Evolutionary conservation across 768 basidiomycete species (phyloP), one percentile per base, ranked within the genome.

Genomic region (Mycena belliarum): DNA sequence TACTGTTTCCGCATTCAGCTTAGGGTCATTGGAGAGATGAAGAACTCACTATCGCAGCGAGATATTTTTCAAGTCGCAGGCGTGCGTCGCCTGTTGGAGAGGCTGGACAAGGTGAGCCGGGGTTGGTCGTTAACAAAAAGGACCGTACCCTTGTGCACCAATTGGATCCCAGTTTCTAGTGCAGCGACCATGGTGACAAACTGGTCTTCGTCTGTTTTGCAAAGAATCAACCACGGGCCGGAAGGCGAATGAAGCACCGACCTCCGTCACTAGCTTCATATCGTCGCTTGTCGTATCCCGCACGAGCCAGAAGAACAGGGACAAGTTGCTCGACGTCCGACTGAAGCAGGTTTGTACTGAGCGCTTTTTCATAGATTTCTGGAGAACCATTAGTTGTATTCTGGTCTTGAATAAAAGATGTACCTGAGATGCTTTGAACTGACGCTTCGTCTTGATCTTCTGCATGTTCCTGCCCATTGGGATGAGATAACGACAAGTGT

Each of bases 31-130:
- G 15, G 23, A 33, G 26, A n/a, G 2, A 38, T 11, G 26, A 25
- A 26, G 32, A 29, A 79, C 90, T 61, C 67, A 96, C 95, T 47
- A 91, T 75, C 44, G 83, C 81, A 38, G 87, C 80, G 18, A 95
- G 76, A 68, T 87, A 93, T 64, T 89, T 94, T 69, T 99, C 95
- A 28, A 98, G 73, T 45, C 89, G 83, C 47, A 92, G 75, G 42
- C 85, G 82, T 3, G 87, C 76, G 71, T 98, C 96, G 3, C 93
- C 93, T 4, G 75, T 69, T 58, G 82, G 79, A 0, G 83, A 82
- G 28, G 81, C 88, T 91, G 42, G 26, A 47, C 6, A 56, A 15
- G 52, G 49, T 8, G 20, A 52, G 28, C 41, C 24, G 12, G 61
- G 16, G 57, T 59, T 23, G 28, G n/a, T n/a, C n/a, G n/a, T n/a